Percentiles rank a stretch among this genome's conserved stretches.
Evolutionary conservation across 306 rosid species (phyloP).

Genomic region (Citrullus mucosospermus): DNA sequence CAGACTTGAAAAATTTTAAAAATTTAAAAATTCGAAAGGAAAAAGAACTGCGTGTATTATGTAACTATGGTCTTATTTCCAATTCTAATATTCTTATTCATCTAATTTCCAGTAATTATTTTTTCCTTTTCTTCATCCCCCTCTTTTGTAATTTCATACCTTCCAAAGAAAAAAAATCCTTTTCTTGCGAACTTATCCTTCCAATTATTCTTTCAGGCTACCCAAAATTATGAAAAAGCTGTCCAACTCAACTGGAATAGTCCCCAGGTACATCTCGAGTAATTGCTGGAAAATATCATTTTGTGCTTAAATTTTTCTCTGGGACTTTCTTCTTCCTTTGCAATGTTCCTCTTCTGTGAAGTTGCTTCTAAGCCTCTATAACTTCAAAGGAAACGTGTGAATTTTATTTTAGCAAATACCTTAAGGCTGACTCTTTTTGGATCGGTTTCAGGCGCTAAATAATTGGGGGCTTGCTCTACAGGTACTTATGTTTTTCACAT

Average conservation of each 20-base stretch:
- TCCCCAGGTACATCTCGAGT: conserved; percentile 68
- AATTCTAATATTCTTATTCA: background rate
- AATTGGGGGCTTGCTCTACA: conserved; percentile 99
- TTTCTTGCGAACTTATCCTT: background rate
- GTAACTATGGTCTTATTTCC: background rate
- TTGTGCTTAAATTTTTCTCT: background rate
- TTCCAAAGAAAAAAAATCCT: background rate
- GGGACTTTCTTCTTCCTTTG: background rate
- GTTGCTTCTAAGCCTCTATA: background rate
- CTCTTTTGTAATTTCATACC: background rate
- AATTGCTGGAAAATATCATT: background rate
- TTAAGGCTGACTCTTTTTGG: conserved; percentile 14
- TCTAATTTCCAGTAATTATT: background rate
- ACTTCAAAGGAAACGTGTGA: background rate
- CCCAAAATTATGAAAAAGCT: conserved; percentile 81
- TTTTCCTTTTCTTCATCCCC: background rate
- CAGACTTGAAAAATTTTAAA: background rate
- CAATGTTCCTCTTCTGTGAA: background rate
- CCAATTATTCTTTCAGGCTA: conserved; percentile 53
- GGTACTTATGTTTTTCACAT: conserved; percentile 30
- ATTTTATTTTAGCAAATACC: background rate
- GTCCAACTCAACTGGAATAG: conserved; percentile 98
- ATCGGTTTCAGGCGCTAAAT: conserved; percentile 84
- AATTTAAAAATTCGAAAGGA: background rate
- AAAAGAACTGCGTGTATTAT: background rate